These are phyloP conservation scores for Lomentospora prolificans DNA, from an alignment of 2,329 filamentous ascomycete genomes.

Conservation along the genomic window DNA sequence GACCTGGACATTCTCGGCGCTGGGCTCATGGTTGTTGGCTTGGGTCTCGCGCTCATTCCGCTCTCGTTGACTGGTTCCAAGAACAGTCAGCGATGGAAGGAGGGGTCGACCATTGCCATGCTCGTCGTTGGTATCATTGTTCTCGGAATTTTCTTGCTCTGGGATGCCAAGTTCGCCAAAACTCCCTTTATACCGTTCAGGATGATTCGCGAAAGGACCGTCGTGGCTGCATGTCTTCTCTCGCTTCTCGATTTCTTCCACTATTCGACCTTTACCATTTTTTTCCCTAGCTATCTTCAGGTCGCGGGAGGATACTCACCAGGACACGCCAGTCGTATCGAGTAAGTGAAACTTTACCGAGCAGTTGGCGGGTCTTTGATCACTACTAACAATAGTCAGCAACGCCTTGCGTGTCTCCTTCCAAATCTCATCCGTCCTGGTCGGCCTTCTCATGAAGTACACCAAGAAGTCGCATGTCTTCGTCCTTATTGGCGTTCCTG, in stretches of 20 bases:
- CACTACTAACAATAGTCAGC: no score
- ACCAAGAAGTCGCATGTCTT: constrained; percentile 24
- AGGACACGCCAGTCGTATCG: constrained; percentile 26
- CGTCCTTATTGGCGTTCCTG: constrained; percentile 20
- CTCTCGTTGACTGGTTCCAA: constrained; percentile 26
- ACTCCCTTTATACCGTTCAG: constrained; percentile 28
- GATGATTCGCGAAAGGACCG: constrained; percentile 25
- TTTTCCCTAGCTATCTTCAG: constrained; percentile 30
- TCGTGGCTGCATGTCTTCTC: constrained; percentile 26
- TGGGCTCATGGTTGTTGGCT: constrained; percentile 21
- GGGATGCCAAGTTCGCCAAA: constrained; percentile 26
- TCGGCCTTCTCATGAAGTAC: constrained; percentile 25
- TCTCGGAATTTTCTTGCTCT: constrained; percentile 20
- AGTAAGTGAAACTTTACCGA: constrained; percentile 15
- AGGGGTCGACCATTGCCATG: constrained; percentile 25
- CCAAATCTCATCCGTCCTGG: constrained; percentile 25
- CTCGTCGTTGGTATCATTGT: constrained; percentile 21
- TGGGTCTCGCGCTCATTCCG: constrained; percentile 24
- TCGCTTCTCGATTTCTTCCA: constrained; percentile 26
- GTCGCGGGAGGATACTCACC: constrained; percentile 25
- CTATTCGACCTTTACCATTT: constrained; percentile 27
- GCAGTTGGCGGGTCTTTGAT: no score
- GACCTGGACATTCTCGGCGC: constrained; percentile 25
- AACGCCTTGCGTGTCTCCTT: constrained; percentile 24
- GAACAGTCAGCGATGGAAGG: constrained; percentile 21